Evolutionary conservation across 352 stramenopile species (phyloP).

Genomic region (Phytophthora sojae): DNA sequence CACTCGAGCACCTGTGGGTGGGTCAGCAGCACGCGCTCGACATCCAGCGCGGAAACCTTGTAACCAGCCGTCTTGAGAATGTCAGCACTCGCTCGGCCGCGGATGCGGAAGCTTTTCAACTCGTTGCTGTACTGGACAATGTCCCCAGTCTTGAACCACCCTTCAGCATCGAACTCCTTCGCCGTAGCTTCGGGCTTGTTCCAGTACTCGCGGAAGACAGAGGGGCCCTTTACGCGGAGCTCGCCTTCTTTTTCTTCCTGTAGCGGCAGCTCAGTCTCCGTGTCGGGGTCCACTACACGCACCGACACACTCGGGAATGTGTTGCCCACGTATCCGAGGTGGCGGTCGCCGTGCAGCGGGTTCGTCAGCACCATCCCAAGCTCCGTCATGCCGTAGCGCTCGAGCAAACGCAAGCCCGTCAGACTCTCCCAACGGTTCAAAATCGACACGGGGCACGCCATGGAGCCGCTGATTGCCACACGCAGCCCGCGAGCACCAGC

Average conservation of each 20-base stretch:
- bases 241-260: slow-evolving; percentile 70
- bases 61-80: slow-evolving; percentile 94
- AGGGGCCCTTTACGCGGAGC: slow-evolving; percentile 86
- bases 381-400: slow-evolving; percentile 94
- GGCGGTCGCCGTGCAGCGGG: slow-evolving; percentile 67
- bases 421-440: slow-evolving; percentile 82
- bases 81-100: slow-evolving; percentile 89
- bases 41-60: slow-evolving; percentile 93
- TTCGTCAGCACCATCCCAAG: slow-evolving; percentile 93
- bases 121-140: slow-evolving; percentile 83
- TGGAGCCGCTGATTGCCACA: slow-evolving; percentile 85
- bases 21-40: slow-evolving; percentile 88
- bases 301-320: slow-evolving; percentile 86
- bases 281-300: slow-evolving; percentile 83
- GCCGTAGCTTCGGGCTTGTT: slow-evolving; percentile 81
- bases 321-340: slow-evolving; percentile 86
- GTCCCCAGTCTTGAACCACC: slow-evolving; percentile 93
- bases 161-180: slow-evolving; percentile 85
- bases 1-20: slow-evolving; percentile 85
- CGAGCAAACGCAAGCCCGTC: slow-evolving; percentile 85
- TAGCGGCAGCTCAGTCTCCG: slow-evolving; percentile 50
- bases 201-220: slow-evolving; percentile 91
- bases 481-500: slow-evolving; percentile 40
- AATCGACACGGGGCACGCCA: slow-evolving; percentile 86
- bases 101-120: slow-evolving; percentile 85